phyloP scores from a whole-genome alignment of 2,329 filamentous ascomycete genomes.

The Cladorrhinum sp. region DNA sequence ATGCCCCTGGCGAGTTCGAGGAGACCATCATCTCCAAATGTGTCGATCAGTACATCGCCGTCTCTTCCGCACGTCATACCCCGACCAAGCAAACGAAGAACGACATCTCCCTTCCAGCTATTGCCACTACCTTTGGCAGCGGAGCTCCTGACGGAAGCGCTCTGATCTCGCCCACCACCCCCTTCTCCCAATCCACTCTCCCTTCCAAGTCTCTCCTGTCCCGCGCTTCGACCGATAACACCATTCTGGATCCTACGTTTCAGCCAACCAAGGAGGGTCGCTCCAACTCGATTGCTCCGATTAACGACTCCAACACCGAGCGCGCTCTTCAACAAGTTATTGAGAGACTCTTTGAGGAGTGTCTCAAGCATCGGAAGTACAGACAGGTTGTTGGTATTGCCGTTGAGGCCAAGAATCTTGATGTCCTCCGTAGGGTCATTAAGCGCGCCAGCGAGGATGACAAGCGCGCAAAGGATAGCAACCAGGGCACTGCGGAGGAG shows the following conservation, averaged over 20 bases:
- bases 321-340: slow-evolving; percentile 79
- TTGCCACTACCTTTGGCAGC: slow-evolving; percentile 75
- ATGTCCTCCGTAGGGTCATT: slow-evolving; percentile 82
- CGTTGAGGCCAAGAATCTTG: slow-evolving; percentile 88
- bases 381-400: slow-evolving; percentile 96
- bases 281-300: slow-evolving; percentile 61
- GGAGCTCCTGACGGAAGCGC: slow-evolving; percentile 64
- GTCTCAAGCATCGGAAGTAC: slow-evolving; percentile 81
- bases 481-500: slow-evolving; percentile 70
- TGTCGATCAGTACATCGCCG: slow-evolving; percentile 92
- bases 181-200: slow-evolving; percentile 89
- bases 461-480: slow-evolving; percentile 61
- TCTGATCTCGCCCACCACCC: slow-evolving; percentile 83
- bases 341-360: slow-evolving; percentile 86
- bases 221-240: slow-evolving; percentile 66
- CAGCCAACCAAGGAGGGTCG: slow-evolving; percentile 53
- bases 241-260: slow-evolving; percentile 57
- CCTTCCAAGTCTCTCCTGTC: slow-evolving; percentile 96
- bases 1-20: slow-evolving; percentile 90
- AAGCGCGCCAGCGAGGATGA: slow-evolving; percentile 85
- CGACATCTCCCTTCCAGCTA: slow-evolving; percentile 56
- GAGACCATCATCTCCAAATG: slow-evolving; percentile 99
- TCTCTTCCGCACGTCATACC: slow-evolving; percentile 54
- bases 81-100: slow-evolving; percentile 42
- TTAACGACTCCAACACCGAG: slow-evolving; percentile 67